phyloP scores from a whole-genome alignment of 2,329 filamentous ascomycete species.

The Penicillium oxalicum region DNA sequence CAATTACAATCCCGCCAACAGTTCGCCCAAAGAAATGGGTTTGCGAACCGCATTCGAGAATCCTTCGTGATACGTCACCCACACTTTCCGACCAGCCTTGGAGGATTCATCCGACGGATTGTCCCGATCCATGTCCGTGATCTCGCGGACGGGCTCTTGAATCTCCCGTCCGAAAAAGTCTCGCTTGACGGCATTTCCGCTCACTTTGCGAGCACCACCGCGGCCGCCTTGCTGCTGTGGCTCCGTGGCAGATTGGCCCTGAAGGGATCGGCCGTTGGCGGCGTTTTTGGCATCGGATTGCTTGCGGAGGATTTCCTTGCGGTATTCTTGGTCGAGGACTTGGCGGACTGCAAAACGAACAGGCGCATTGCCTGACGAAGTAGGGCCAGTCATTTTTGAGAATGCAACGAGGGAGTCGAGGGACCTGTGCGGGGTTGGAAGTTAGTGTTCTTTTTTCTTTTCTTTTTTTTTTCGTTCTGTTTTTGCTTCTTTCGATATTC shows the following conservation, averaged over 20 bases:
- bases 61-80: slow-evolving; percentile 86
- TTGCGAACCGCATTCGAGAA: slow-evolving; percentile 89
- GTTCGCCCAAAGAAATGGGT: slow-evolving; percentile 72
- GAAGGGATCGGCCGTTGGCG: slow-evolving; percentile 21
- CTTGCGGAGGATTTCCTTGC: slow-evolving; percentile 62
- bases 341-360: slow-evolving; percentile 90
- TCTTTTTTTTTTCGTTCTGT: too few species aligned
- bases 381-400: slow-evolving; percentile 31
- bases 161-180: slow-evolving; percentile 84
- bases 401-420: slow-evolving; percentile 76
- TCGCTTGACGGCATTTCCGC: slow-evolving; percentile 48
- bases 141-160: slow-evolving; percentile 38
- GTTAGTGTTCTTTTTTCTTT: slow-evolving; percentile 5
- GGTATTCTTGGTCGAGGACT: slow-evolving; percentile 85
- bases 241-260: slow-evolving; percentile 27
- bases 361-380: slow-evolving; percentile 55
- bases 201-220: slow-evolving; percentile 13
- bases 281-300: slow-evolving; percentile 54
- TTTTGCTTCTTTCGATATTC: too few species aligned
- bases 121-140: slow-evolving; percentile 31
- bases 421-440: slow-evolving; percentile 35
- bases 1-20: slow-evolving; percentile 50
- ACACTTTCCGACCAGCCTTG: slow-evolving; percentile 56
- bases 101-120: slow-evolving; percentile 30
- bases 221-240: slow-evolving; percentile 25